Evolutionary conservation across 305 asterid species (phyloP), one percentile per base, ranked within the genome.

Genomic region (Fraxinus ornus): DNA sequence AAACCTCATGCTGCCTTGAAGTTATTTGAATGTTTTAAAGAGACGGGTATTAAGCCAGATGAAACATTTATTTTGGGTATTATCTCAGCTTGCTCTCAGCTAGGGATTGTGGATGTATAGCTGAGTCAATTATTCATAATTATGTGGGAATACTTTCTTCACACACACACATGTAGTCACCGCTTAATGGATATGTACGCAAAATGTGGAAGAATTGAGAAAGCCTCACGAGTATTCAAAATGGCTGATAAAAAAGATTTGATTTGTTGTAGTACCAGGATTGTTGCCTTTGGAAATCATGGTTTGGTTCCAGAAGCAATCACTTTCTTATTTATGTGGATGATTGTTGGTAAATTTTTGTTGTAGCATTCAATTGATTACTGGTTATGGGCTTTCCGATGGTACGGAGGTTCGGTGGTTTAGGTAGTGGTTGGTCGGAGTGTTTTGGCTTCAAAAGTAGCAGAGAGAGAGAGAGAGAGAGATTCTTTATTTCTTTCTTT

Each of bases 141-240:
- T n/a, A 52, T 52, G 82, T 22, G 21, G 85, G 79, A 37, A 62
- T 71, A 33, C 21, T 76, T 28, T 49, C 24, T 68, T 77, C n/a
- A n/a, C 81, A 10, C 75, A 82, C 72, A 32, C 81, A 47, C 74
- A 80, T 12, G 62, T 82, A 62, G 81, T 77, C 62, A 82, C 79
- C 68, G 85, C 70, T 79, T 78, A 26, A 22, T 83, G 28, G 83
- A 78, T 74, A 80, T 83, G 72, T 79, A 78, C 36, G 83, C 80
- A 79, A 83, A 83, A 74, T 83, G 86, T 57, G 86, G 83, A 78
- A 79, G 75, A 3, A 79, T 83, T 79, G 80, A 83, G 76, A 79
- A 83, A 76, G 83, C 84, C 68, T 72, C 24, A 1, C 81, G 17
- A 44, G 52, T 82, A 7, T 85, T 82, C 77, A n/a, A 79, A 72